Evolutionary conservation across 768 basidiomycete species (phyloP), one percentile per base, ranked within the genome.

Genomic region (Kwoniella bestiolae): DNA sequence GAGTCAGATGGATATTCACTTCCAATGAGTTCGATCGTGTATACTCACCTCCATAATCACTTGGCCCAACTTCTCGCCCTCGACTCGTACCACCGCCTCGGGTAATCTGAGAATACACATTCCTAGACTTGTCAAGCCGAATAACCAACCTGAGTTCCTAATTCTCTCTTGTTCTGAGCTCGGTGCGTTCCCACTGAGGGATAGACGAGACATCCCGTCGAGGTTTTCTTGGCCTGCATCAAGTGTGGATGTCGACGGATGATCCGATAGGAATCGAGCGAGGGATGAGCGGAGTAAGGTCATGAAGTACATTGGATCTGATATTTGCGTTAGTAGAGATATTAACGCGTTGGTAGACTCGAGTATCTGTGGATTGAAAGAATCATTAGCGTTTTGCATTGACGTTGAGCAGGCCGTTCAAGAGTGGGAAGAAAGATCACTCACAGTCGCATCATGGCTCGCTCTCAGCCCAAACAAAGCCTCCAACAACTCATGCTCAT

Each of bases 401-500:
- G 14, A 12, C 2, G 29, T 9, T 58, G 6, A 45, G 6, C 26
- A 32, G 5, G n/a, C 35, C 7, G 2, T n/a, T n/a, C n/a, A n/a
- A n/a, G n/a, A n/a, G n/a, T n/a, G 23, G 7, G 8, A 4, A 31
- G 25, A 16, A 45, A 23, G 31, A 11, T 41, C 35, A 83, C 88
- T 67, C 71, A 93, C 92, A 65, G 87, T 88, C 32, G 86, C 80
- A 68, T 87, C 86, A 73, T 87, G 88, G 75, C 88, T 88, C 69
- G 89, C 91, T 51, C 93, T 85, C 59, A 92, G 84, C 47, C 83
- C 84, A 70, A 95, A 83, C 47, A 94, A 83, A 55, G 86, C 83
- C 29, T 87, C 84, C 77, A 92, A 90, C 35, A 94, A 80, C 60
- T 90, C 89, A 9, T 86, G 85, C 82, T 94, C 92, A 65, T 86